Evolutionary conservation across 371 early-diverging fungal species (phyloP), one percentile per base, ranked within the genome.

Genomic region (Basidiobolus meristosporus): DNA sequence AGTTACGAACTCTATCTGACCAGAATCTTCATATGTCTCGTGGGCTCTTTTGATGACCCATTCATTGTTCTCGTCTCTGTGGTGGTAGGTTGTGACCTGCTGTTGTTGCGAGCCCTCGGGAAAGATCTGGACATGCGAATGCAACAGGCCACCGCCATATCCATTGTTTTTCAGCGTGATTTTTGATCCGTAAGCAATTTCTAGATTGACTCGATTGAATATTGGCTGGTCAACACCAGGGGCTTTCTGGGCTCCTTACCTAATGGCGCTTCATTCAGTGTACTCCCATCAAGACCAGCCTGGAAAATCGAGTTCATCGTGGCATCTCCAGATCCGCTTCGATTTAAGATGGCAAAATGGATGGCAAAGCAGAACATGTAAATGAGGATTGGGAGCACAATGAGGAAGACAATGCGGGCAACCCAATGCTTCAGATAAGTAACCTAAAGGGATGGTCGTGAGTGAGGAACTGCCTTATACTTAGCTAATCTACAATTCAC

Each of bases 271-370:
- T 68, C 49, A 21, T 57, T 51, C 38, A 97, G 73, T 20, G 65
- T 62, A 57, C 71, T 95, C 11, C 95, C 96, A 23, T 65, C 47
- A n/a, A 99, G 64, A 5, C 74, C 68, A 2, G 95, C 85, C 53
- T 99, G 98, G 64, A 99, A 99, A 12, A 95, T 58, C 4, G 92
- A 91, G 53, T 90, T 86, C 98, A 99, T 98, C 43, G 88, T 88
- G 7, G 90, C 89, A 62, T 98, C 98, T 14, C 98, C 99, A 7
- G 82, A 59, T 1, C 98, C 96, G 44, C 78, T 77, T 38, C 67
- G 69, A 50, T 72, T 79, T 18, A 98, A 68, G 30, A 98, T 67
- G 26, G 66, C 59, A 56, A 99, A 99, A 60, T 99, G 99, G 4
- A 95, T 41, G 31, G 57, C 63, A 59, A 98, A 99, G 21, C 76